phyloP scores from a whole-genome alignment of 768 basidiomycete genomes.

The Sutorius australiensis region DNA sequence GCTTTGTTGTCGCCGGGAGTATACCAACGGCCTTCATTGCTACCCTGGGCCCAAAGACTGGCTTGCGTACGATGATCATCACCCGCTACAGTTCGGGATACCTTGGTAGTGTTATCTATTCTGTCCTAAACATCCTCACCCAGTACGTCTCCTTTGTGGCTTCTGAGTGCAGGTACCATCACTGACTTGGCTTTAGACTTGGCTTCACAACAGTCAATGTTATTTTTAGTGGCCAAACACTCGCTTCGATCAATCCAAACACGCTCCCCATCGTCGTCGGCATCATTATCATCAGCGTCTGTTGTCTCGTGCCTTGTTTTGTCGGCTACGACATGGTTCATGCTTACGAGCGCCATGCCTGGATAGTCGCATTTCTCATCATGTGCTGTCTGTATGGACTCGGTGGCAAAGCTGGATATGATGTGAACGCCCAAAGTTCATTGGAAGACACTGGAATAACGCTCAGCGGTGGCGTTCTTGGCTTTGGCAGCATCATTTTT shows the following conservation, averaged over 20 bases:
- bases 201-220: conserved; percentile 47
- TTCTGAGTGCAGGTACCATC: neutral
- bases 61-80: conserved; percentile 53
- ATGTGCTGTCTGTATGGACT: conserved; percentile 52
- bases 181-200: conserved; percentile 25
- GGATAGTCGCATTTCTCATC: conserved; percentile 45
- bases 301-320: conserved; percentile 44
- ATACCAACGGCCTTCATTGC: conserved; percentile 47
- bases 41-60: conserved; percentile 51
- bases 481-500: conserved; percentile 51
- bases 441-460: conserved; percentile 42
- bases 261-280: conserved; percentile 46
- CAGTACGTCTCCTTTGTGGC: conserved; percentile 27
- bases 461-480: conserved; percentile 44
- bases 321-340: conserved; percentile 46
- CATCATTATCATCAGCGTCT: conserved; percentile 44
- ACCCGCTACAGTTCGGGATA: conserved; percentile 47
- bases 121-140: conserved; percentile 51
- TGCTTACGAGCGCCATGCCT: conserved; percentile 52
- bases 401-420: conserved; percentile 44
- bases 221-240: conserved; percentile 52
- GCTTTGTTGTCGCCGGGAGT: conserved; percentile 45
- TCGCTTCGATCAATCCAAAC: conserved; percentile 42
- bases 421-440: conserved; percentile 40
- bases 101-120: conserved; percentile 45